Percentiles rank a stretch among this genome's conserved stretches.
Evolutionary conservation across 139 green algal species (phyloP).

Genomic region (Chlamydomonas applanata): DNA sequence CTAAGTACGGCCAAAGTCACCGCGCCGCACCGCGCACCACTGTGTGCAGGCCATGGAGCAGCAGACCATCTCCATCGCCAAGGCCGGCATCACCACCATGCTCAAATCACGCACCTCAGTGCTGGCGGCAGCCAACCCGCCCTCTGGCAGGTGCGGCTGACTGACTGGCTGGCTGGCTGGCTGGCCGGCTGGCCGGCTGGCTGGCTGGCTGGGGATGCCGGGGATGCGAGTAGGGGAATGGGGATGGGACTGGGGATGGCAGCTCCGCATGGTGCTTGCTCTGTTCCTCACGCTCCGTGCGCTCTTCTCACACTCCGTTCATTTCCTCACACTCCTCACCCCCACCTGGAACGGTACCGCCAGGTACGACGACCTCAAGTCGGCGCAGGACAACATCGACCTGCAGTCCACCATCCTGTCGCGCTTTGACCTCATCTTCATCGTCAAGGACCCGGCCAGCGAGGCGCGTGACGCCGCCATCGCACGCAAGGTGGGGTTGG

Average conservation of each 20-base stretch:
- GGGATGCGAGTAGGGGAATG: no score
- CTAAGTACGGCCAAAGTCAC: neutral
- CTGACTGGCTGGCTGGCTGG: no score
- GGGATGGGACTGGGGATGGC: no score
- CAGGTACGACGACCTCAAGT: conserved; percentile 86
- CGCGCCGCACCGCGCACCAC: neutral
- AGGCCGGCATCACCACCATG: conserved; percentile 98
- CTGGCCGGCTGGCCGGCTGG: no score
- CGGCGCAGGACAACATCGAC: conserved; percentile 96
- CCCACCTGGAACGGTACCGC: neutral
- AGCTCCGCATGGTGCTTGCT: neutral
- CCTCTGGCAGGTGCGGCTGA: conserved; percentile 81
- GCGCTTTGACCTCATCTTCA: conserved; percentile 99
- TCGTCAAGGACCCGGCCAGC: conserved; percentile 90
- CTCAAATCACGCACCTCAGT: conserved; percentile 92
- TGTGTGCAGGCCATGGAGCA: conserved; percentile 92
- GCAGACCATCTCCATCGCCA: conserved; percentile 99
- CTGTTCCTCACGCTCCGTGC: neutral
- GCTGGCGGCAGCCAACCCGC: conserved; percentile 95
- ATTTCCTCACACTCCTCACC: neutral
- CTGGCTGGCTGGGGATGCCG: no score
- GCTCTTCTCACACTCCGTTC: neutral
- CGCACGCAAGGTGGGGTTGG: conserved; percentile 27
- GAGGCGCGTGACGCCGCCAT: conserved; percentile 74
- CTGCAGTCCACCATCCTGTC: conserved; percentile 98